Conservation (phyloP, 768 basidiomycete genomes). For the Termitomyces sp. region DNA sequence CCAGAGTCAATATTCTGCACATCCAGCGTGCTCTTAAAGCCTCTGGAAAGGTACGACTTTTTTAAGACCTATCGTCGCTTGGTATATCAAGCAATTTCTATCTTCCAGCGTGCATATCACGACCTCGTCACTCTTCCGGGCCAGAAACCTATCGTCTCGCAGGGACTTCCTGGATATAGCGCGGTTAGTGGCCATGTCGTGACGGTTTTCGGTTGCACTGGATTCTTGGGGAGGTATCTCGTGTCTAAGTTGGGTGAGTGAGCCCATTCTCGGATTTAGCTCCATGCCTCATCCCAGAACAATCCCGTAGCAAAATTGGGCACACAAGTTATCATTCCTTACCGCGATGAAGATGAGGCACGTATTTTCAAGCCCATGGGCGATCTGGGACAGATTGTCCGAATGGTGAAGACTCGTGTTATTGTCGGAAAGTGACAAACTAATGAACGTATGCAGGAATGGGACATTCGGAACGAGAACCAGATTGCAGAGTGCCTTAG, state of each 20-base stretch:
- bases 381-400: constrained; percentile 94
- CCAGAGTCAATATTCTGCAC: constrained; percentile 48
- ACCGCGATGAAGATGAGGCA: constrained; percentile 92
- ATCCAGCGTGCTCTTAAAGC: constrained; percentile 48
- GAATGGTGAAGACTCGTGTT: constrained; percentile 60
- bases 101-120: constrained; percentile 65
- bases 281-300: constrained; percentile 7
- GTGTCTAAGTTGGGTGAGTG: constrained; percentile 87
- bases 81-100: constrained; percentile 1
- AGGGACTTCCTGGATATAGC: constrained; percentile 82
- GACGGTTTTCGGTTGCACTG: constrained; percentile 96
- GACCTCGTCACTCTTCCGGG: constrained; percentile 64
- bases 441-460: constrained; percentile 63
- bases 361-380: constrained; percentile 90
- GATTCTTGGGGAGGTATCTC: constrained; percentile 92
- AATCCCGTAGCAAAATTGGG: constrained; percentile 72
- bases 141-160: constrained; percentile 66
- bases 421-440: constrained; percentile 2
- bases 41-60: constrained; percentile 42
- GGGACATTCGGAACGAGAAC: constrained; percentile 87
- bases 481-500: constrained; percentile 92
- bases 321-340: constrained; percentile 92
- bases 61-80: background rate
- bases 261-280: constrained; percentile 1
- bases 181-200: constrained; percentile 88